These are phyloP conservation scores for Petunia axillaris DNA, from an alignment of 257 asterid genomes.

Conservation along the genomic window DNA sequence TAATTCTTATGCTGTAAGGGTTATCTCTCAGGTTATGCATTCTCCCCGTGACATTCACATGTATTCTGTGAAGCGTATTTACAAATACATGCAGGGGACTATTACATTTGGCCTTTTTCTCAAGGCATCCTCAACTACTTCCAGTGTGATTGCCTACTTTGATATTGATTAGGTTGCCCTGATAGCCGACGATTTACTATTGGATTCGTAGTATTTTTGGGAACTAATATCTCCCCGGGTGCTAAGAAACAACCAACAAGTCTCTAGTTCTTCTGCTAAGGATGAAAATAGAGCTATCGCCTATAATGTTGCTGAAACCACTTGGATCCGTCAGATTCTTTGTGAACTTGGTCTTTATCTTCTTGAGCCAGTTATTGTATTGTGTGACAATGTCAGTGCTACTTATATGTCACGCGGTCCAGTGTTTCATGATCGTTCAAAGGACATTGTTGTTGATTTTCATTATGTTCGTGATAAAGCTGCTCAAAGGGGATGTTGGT, in stretches of 20 bases:
- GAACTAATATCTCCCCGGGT: background rate
- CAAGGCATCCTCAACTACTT: no score
- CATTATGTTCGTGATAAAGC: no score
- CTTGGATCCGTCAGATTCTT: background rate
- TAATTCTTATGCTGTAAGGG: no score
- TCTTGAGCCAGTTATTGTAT: background rate
- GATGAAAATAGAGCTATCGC: background rate
- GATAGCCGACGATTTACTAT: no score
- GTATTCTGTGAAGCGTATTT: background rate
- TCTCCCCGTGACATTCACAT: background rate
- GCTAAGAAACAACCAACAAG: no score
- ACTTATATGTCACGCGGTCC: no score
- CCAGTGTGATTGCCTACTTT: background rate
- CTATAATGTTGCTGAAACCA: background rate
- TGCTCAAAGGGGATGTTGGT: no score
- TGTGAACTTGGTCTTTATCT: background rate
- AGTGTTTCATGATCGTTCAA: no score
- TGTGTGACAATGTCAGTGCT: background rate
- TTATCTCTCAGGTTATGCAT: no score
- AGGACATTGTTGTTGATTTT: no score
- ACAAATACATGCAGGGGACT: background rate
- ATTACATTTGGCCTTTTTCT: background rate
- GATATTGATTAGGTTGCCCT: constrained; percentile 5
- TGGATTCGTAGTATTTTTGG: no score
- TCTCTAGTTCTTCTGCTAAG: no score